A percentile compares a stretch with the other conserved stretches of the same genome.
Evolutionary conservation across 805 yeast species (phyloP).

Genomic region (Isabelozyma pseudorhagii): DNA sequence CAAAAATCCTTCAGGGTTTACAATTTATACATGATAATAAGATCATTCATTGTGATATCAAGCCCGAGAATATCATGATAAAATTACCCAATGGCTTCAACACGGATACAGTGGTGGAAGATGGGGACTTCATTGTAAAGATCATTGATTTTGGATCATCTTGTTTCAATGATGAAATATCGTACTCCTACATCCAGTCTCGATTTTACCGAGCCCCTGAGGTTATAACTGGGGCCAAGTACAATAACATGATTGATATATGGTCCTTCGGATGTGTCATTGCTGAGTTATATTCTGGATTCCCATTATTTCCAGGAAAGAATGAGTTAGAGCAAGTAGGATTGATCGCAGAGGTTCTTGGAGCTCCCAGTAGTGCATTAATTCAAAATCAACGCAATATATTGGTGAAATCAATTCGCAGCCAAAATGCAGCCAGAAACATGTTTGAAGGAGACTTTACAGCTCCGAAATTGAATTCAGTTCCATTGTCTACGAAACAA

Average conservation of each 20-base stretch:
- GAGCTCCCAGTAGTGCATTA: conserved; percentile 42
- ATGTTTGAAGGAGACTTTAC: conserved; percentile 3
- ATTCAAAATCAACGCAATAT: conserved; percentile 39
- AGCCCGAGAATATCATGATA: conserved; percentile 80
- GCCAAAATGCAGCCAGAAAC: conserved; percentile 16
- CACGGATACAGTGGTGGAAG: conserved; percentile 1
- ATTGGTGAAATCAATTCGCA: conserved; percentile 20
- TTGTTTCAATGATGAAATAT: conserved; percentile 40
- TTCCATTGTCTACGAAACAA: neutral
- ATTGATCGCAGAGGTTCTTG: conserved; percentile 41
- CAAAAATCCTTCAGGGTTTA: conserved; percentile 58
- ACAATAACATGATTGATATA: conserved; percentile 49
- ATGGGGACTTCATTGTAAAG: conserved; percentile 47
- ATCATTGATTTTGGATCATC: conserved; percentile 82
- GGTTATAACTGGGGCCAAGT: conserved; percentile 63
- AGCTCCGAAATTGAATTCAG: neutral
- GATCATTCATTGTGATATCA: conserved; percentile 80
- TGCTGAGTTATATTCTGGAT: conserved; percentile 34
- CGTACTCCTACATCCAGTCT: conserved; percentile 55
- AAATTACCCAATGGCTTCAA: conserved; percentile 21
- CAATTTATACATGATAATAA: conserved; percentile 52
- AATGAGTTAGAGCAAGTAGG: conserved; percentile 49
- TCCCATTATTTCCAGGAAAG: conserved; percentile 45
- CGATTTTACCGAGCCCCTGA: conserved; percentile 81
- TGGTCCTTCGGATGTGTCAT: conserved; percentile 48